Evolutionary conservation across 331 rosid genomes (phyloP), one percentile per base, ranked within the genome.

Genomic region (Malus hybrid): DNA sequence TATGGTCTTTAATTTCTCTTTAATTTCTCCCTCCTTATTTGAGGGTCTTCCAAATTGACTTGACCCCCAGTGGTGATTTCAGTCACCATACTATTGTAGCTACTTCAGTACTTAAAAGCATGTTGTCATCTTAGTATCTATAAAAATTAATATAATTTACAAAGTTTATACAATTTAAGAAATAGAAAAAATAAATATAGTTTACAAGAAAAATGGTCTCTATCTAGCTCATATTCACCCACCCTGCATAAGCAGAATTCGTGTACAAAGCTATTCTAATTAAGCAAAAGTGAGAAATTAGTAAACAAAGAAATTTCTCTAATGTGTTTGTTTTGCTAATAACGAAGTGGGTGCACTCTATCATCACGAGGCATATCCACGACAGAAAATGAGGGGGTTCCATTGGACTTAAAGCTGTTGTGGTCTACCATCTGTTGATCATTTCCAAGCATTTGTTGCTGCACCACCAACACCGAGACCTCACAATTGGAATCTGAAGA

Each of bases 381-480:
- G 31, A 42, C 31, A 5, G 69, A 59, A 24, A 13, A 12, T 6
- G 72, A 65, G 36, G 4, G 28, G 3, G 22, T 39, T 13, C 31
- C 76, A 36, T 60, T 13, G 39, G 42, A 22, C 13, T 16, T 39
- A 39, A 72, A 36, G 57, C 32, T 14, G 61, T 27, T 29, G 33
- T 24, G 15, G 19, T 7, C 11, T 10, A 28, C 61, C 36, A 33
- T 54, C n/a, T 6, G 18, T 28, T 65, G 29, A 15, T 10, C 72
- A 15, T 54, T 34, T 66, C 44, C 81, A 64, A 61, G 27, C 6
- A 79, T 54, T n/a, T 86, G 97, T 57, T 89, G 94, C 34, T 91
- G 97, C 75, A 91, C 82, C 63, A 87, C 92, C 80, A 87, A 64
- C 57, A 91, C 83, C 3, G 92, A 83, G 1, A 70, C 82, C 28